Conservation (phyloP, 2,329 filamentous ascomycete species). For the Fusarium praegraminearum region DNA sequence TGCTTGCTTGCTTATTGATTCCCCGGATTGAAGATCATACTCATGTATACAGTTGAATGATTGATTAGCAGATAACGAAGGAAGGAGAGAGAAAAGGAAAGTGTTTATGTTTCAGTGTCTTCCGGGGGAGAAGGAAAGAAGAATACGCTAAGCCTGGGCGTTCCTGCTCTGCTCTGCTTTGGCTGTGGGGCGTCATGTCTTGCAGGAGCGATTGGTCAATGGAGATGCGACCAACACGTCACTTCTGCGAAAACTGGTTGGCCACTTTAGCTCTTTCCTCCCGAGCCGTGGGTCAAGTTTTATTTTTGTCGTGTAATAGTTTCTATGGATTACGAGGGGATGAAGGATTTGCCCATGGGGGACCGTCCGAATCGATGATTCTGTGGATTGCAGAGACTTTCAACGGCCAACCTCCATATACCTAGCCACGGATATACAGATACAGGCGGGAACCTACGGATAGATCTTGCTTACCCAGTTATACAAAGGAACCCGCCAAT, state of each 20-base stretch:
- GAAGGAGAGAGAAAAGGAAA: background rate
- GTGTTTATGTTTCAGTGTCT: background rate
- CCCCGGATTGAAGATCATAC: conserved; percentile 2
- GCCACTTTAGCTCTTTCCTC: conserved; percentile 1
- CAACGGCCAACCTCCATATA: background rate
- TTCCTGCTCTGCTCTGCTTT: background rate
- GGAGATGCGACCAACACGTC: conserved; percentile 14
- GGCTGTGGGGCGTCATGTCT: conserved; percentile 22
- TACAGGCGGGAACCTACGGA: background rate
- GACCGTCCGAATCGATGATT: conserved; percentile 4
- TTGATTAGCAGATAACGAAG: background rate
- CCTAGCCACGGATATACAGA: background rate
- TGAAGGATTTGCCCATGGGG: conserved; percentile 31
- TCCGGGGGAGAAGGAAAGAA: background rate
- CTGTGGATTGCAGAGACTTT: conserved; percentile 8
- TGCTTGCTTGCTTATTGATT: conserved; percentile 1
- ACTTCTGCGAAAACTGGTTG: conserved; percentile 9
- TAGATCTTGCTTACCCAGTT: background rate
- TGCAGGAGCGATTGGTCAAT: conserved; percentile 37
- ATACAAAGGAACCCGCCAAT: conserved; percentile 5
- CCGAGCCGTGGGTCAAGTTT: conserved; percentile 8
- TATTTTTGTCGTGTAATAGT: conserved; percentile 31
- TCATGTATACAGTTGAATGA: background rate
- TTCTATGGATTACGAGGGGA: conserved; percentile 14
- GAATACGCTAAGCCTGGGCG: conserved; percentile 4